phyloP scores from a whole-genome alignment of 176 grass and related monocot genomes.

The Elymus sibiricus region DNA sequence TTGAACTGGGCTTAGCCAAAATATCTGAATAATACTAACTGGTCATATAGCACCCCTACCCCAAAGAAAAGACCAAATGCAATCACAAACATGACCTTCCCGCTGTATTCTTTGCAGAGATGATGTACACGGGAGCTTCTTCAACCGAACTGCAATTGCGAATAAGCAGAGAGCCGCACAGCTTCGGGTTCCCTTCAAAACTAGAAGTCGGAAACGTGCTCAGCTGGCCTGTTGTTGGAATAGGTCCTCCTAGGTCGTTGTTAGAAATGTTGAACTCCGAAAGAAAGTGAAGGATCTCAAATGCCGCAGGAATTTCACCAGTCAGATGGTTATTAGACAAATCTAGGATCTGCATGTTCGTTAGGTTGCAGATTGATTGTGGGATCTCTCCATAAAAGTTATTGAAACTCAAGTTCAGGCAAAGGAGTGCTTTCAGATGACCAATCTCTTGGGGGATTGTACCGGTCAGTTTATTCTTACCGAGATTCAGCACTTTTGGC shows the following conservation, averaged over 20 bases:
- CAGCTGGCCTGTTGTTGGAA: slow-evolving; percentile 17
- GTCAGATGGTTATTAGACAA: slow-evolving; percentile 15
- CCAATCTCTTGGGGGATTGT: background rate
- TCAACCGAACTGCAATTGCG: background rate
- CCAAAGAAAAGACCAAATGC: background rate
- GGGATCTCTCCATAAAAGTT: slow-evolving; percentile 13
- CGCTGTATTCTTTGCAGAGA: background rate
- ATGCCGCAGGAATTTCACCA: background rate
- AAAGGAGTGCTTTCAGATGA: background rate
- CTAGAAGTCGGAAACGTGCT: slow-evolving; percentile 7
- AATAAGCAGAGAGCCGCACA: background rate
- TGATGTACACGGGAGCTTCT: background rate
- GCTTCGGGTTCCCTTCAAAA: slow-evolving; percentile 18
- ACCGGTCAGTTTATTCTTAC: background rate
- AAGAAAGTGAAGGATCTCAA: slow-evolving; percentile 13
- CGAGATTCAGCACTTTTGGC: background rate
- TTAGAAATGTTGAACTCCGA: slow-evolving; percentile 1
- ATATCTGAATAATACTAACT: background rate
- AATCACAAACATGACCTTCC: background rate
- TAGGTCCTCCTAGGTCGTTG: slow-evolving; percentile 17
- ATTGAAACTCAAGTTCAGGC: background rate
- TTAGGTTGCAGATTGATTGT: background rate
- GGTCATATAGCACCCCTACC: background rate
- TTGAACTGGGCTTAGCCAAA: background rate
- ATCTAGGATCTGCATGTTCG: background rate